Conservation (phyloP, 345 rosid species). For the Linum usitatissimum region DNA sequence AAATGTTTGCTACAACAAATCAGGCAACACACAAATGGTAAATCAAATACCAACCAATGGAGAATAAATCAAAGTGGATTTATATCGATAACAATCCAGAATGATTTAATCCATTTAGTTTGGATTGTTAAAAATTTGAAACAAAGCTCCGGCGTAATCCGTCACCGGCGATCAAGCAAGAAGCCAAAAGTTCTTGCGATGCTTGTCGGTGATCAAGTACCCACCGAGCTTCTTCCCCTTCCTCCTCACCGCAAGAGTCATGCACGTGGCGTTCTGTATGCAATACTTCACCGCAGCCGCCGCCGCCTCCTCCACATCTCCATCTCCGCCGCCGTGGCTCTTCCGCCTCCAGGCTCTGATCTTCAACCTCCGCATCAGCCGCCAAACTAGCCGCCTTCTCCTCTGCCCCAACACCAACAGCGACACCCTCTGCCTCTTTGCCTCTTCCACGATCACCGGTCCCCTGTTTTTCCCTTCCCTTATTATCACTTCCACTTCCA, state of each 20-base stretch:
- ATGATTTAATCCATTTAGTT: too few species aligned
- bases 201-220: conserved; percentile 79
- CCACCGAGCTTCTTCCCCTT: conserved; percentile 70
- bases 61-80: too few species aligned
- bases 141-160: too few species aligned
- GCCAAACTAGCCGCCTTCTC: conserved; percentile 46
- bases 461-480: conserved; percentile 66
- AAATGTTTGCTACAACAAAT: too few species aligned
- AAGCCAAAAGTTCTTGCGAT: conserved; percentile 88
- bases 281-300: conserved; percentile 49
- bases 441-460: conserved; percentile 58
- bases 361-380: conserved; percentile 42
- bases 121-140: too few species aligned
- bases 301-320: conserved; percentile 28
- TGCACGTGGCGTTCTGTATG: conserved; percentile 67
- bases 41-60: too few species aligned
- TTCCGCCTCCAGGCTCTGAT: too few species aligned
- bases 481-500: conserved; percentile 46
- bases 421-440: conserved; percentile 47
- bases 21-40: too few species aligned
- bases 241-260: conserved; percentile 72
- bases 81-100: too few species aligned
- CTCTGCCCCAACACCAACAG: conserved; percentile 70
- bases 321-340: not conserved
- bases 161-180: too few species aligned